A percentile compares a stretch with the other conserved stretches of the same genome.
Conservation (phyloP, 805 yeast genomes). For the Suhomyces prunicola region DNA sequence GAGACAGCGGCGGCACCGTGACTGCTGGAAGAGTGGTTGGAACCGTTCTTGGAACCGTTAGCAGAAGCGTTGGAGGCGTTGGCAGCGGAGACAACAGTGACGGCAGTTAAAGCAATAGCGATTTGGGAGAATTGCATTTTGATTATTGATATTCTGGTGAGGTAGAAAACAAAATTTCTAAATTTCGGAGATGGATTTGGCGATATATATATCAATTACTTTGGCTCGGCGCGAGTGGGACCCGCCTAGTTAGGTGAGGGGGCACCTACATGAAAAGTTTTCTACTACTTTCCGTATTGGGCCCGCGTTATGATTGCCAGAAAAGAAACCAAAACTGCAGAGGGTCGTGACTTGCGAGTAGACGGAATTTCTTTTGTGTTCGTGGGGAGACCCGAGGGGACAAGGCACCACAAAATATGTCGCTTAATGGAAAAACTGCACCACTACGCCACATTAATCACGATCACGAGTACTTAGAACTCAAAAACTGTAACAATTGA, state of each 20-base stretch:
- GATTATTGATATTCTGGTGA: background rate
- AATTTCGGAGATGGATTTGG: background rate
- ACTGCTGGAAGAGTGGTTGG: conserved; percentile 13
- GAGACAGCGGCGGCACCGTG: conserved; percentile 22
- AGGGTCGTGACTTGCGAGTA: background rate
- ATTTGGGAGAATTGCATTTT: conserved; percentile 28
- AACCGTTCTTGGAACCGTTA: conserved; percentile 9
- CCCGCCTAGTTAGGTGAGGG: background rate
- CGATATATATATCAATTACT: conserved; percentile 1
- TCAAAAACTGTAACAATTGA: background rate
- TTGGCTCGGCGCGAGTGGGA: background rate
- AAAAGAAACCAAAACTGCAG: background rate
- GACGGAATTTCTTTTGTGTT: background rate
- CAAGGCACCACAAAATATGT: background rate
- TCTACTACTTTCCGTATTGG: background rate
- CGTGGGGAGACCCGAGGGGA: conserved; percentile 2
- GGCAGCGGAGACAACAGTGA: conserved; percentile 28
- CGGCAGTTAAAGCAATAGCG: conserved; percentile 28
- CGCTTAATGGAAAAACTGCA: background rate
- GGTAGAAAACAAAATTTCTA: background rate
- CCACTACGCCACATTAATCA: background rate
- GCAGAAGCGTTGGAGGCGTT: conserved; percentile 16
- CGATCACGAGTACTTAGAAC: background rate
- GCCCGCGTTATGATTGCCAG: conserved; percentile 1
- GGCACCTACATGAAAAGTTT: conserved; percentile 2